Conservation (phyloP, 495 filamentous ascomycete genomes). For the Sphaerosporella brunnea region DNA sequence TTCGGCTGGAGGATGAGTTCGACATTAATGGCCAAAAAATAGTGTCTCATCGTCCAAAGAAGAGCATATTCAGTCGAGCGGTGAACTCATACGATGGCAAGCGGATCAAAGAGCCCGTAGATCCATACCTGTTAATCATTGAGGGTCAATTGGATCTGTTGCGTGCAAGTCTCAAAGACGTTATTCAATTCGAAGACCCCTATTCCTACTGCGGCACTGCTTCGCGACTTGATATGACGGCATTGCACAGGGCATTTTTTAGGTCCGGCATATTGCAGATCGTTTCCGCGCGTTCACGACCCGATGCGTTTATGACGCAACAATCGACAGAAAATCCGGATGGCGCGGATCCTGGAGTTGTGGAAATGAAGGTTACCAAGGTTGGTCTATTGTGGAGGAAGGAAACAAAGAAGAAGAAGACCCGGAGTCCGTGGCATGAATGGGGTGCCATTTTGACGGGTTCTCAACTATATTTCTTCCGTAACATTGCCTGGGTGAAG, state of each 20-base stretch:
- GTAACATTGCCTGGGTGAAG: conserved; percentile 83
- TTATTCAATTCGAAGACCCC: conserved; percentile 80
- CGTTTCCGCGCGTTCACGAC: conserved; percentile 74
- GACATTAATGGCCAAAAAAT: conserved; percentile 63
- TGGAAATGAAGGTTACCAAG: conserved; percentile 94
- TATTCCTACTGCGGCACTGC: conserved; percentile 72
- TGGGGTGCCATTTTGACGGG: conserved; percentile 93
- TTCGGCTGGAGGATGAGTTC: conserved; percentile 81
- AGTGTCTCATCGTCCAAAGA: conserved; percentile 50
- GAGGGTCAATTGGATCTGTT: conserved; percentile 70
- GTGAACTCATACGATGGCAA: conserved; percentile 36
- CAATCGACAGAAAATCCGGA: conserved; percentile 66
- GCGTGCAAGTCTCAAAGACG: conserved; percentile 69
- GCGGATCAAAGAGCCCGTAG: conserved; percentile 65
- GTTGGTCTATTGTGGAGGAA: conserved; percentile 94
- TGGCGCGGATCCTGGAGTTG: conserved; percentile 78
- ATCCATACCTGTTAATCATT: conserved; percentile 86
- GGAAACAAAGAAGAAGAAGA: conserved; percentile 82
- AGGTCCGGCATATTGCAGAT: conserved; percentile 86
- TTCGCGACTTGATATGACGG: conserved; percentile 50
- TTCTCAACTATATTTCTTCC: conserved; percentile 91
- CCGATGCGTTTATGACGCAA: conserved; percentile 84
- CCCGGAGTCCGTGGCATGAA: conserved; percentile 91
- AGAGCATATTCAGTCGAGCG: conserved; percentile 49
- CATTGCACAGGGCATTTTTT: conserved; percentile 72